A percentile compares a stretch with the other conserved stretches of the same genome.
These are phyloP conservation scores for Cetradonia linearis DNA, from an alignment of 495 filamentous ascomycete species.

Conservation along the genomic window DNA sequence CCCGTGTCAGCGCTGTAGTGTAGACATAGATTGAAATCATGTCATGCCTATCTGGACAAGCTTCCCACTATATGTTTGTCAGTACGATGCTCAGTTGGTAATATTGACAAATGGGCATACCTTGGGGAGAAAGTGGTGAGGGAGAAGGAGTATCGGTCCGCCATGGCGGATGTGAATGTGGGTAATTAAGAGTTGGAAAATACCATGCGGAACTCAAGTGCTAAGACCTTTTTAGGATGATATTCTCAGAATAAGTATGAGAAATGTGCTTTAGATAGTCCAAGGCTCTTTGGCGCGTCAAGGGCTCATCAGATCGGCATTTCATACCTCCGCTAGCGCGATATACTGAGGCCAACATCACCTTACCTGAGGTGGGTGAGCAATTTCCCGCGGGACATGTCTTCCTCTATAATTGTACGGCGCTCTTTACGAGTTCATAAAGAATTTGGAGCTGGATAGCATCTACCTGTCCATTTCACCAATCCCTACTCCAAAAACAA, in stretches of 20 bases:
- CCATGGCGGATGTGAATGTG: constrained; percentile 49
- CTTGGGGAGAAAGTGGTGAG: constrained; percentile 99
- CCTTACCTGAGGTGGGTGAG: not conserved
- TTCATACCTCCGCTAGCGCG: constrained; percentile 3
- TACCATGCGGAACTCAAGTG: not conserved
- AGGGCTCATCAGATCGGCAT: constrained; percentile 5
- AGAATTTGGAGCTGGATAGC: not conserved
- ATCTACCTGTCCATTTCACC: not conserved
- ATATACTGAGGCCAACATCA: constrained; percentile 2
- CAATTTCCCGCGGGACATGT: constrained; percentile 3
- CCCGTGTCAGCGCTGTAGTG: constrained; percentile 9
- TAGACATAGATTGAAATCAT: constrained; percentile 15
- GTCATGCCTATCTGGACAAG: constrained; percentile 60
- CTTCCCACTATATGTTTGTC: constrained; percentile 59
- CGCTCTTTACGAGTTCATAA: not conserved
- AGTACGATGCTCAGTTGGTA: not conserved
- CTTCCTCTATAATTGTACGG: not conserved
- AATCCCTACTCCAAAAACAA: not conserved
- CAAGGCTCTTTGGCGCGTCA: constrained; percentile 11
- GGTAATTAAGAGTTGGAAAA: not conserved
- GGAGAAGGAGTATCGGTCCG: constrained; percentile 98
- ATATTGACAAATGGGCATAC: constrained; percentile 33
- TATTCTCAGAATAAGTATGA: not conserved
- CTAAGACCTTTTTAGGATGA: not conserved
- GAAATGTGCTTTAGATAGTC: not conserved